Evolutionary conservation across 805 yeast species (phyloP).

Genomic region (Komagataella kurtzmanii): DNA sequence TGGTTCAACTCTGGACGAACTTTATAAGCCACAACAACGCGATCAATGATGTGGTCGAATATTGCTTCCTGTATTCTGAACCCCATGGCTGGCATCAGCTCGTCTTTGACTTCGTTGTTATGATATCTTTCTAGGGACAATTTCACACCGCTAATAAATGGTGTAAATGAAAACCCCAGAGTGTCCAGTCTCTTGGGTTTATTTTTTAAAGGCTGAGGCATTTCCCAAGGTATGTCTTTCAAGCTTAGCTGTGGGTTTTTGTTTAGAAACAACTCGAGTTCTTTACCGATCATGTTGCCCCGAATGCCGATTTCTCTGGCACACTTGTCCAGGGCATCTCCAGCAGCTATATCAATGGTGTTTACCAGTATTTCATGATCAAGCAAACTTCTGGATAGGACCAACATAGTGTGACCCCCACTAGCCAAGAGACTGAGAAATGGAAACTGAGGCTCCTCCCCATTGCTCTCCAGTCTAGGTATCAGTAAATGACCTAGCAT

Average conservation of each 20-base stretch:
- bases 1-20: conserved; percentile 24
- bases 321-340: conserved; percentile 89
- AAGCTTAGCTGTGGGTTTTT: conserved; percentile 10
- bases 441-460: conserved; percentile 39
- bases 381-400: conserved; percentile 41
- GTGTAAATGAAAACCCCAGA: conserved; percentile 62
- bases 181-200: conserved; percentile 29
- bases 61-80: conserved; percentile 48
- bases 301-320: conserved; percentile 70
- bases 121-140: conserved; percentile 14
- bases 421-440: conserved; percentile 69
- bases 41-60: conserved; percentile 60
- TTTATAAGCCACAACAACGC: conserved; percentile 38
- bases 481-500: conserved; percentile 87
- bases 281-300: conserved; percentile 83
- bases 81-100: conserved; percentile 32
- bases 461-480: conserved; percentile 36
- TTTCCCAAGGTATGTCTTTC: conserved; percentile 11
- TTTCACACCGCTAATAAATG: conserved; percentile 29
- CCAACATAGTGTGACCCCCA: conserved; percentile 93
- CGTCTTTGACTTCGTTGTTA: conserved; percentile 8
- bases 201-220: conserved; percentile 35
- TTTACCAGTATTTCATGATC: conserved; percentile 65
- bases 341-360: conserved; percentile 81
- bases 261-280: conserved; percentile 46